Evolutionary conservation across 2,329 filamentous ascomycete species (phyloP), one percentile per base, ranked within the genome.

Genomic region (Fusarium bactridioides): DNA sequence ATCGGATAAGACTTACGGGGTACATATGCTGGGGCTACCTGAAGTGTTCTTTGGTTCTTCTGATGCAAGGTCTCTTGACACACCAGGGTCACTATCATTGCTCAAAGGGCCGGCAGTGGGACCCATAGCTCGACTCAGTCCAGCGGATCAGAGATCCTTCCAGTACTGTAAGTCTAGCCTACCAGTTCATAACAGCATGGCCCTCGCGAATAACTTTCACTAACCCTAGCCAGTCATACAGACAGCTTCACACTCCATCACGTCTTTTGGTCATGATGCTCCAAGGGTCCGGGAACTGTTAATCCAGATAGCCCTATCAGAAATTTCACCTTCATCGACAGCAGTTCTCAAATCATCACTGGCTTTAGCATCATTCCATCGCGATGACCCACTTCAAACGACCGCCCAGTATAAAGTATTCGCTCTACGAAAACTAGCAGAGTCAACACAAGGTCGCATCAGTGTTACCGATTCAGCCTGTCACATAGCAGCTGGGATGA

Each of bases 401-500:
- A 58, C 65, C 3, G 25, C 56, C 9, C 48, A 35, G 0, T 58
- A 60, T 10, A 76, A 73, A 15, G n/a, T 67, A 5, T 41, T 63
- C n/a, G 74, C 75, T 10, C 41, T 77, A 1, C 38, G 58, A 3
- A 59, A 64, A 3, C 47, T 77, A 3, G 53, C 64, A 4, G 43
- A 43, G 9, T 69, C 74, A 0, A 64, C 62, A 3, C 37, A 50
- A 9, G 60, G 54, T 0, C 25, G 10, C 3, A 62, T 65, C 5
- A 38, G 48, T 5, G 19, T 45, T 0, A 21, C 35, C 9, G 61
- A 68, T 9, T 73, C 62, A 1, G 53, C 65, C 3, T 74, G 73
- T 7, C 75, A 77, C 25, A 62, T 77, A 5, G 75, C 69, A 15
- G 63, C 74, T 6, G 73, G 74, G 0, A 76, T 77, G 23, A 44